Evolutionary conservation across 2,329 filamentous ascomycete genomes (phyloP).

Genomic region (Akanthomyces dipterigenus): DNA sequence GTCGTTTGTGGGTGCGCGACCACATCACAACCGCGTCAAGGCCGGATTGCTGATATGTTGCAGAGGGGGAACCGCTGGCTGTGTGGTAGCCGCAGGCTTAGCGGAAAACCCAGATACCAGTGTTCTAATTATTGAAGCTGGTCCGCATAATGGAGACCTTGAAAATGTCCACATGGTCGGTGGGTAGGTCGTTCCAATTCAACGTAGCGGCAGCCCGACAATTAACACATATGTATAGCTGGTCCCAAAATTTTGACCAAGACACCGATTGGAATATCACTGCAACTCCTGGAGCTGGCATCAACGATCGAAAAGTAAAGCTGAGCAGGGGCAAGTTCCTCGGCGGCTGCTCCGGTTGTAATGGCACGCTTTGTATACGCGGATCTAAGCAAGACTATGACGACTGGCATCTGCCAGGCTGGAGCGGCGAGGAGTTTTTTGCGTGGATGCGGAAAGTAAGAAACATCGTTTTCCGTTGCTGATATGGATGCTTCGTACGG

Average conservation of each 20-base stretch:
- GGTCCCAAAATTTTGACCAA: conserved; percentile 39
- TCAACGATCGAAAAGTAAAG: conserved; percentile 38
- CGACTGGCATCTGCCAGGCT: conserved; percentile 48
- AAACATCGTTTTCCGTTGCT: conserved; percentile 19
- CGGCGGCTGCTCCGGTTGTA: conserved; percentile 42
- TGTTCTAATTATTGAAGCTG: conserved; percentile 32
- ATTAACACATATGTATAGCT: conserved; percentile 18
- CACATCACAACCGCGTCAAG: not conserved
- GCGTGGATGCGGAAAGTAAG: conserved; percentile 44
- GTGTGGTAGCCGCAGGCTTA: conserved; percentile 30
- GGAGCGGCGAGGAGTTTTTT: conserved; percentile 52
- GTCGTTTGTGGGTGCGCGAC: conserved; percentile 28
- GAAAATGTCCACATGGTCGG: conserved; percentile 46
- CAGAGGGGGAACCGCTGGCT: conserved; percentile 31
- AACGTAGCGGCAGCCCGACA: not conserved
- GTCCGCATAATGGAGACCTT: conserved; percentile 33
- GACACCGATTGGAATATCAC: conserved; percentile 47
- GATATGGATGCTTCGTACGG: not conserved
- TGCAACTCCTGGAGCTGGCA: conserved; percentile 30
- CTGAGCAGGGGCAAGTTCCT: conserved; percentile 43
- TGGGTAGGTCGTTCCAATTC: conserved; percentile 27
- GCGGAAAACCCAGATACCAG: conserved; percentile 25
- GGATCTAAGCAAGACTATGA: conserved; percentile 43
- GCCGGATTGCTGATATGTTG: not conserved
- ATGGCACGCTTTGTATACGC: conserved; percentile 43